Base-by-base conservation (phyloP, 2,329 filamentous ascomycete species). In the Cladophialophora bantiana region DNA sequence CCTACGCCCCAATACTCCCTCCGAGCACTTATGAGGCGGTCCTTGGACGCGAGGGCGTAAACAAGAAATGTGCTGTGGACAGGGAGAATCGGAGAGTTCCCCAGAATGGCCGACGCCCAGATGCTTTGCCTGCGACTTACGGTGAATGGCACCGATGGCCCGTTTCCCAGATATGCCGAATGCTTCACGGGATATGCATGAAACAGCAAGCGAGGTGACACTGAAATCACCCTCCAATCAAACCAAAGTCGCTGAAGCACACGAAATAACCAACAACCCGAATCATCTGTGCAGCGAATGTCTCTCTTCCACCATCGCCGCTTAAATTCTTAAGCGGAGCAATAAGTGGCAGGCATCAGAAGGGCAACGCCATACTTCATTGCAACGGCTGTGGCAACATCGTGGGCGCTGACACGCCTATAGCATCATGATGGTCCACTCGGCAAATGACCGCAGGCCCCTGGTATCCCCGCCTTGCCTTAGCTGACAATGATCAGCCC, bases 371-470 rank as follows among this genome's bases (percentile, higher is more conserved):
- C 45, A 18, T 31, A 7, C 26, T 12, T 35, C 20, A 12, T 7
- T 20, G 34, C 31, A 36, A 55, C 31, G 53, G 12, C 1, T 36
- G 31, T 36, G 53, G 53, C 53, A 55, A 55, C 32, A 36, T 36
- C 13, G 31, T 35, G 18, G 45, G 9, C 15, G 40, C 45, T 50
- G 45, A 50, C 20, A 50, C 5, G 18, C 32, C 45, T 35, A 15
- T 9, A 61, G 15, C 31, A 26, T 26, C 26, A 3, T 26, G 26
- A 26, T 3, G 26, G 26, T 50, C 31, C 13, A n/a, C 15, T n/a
- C 42, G 59, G 59, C 59, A 53, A 54, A 32, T 61, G 59, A 52
- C 45, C 59, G 59, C 7, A 13, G n/a, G 42, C 42, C 18, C 31
- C 3, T n/a, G 40, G n/a, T 6, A 7, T 12, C 45, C 45, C 59